These are phyloP conservation scores for Saccharomyces jurei DNA, from an alignment of 805 yeast species.

Conservation along the genomic window DNA sequence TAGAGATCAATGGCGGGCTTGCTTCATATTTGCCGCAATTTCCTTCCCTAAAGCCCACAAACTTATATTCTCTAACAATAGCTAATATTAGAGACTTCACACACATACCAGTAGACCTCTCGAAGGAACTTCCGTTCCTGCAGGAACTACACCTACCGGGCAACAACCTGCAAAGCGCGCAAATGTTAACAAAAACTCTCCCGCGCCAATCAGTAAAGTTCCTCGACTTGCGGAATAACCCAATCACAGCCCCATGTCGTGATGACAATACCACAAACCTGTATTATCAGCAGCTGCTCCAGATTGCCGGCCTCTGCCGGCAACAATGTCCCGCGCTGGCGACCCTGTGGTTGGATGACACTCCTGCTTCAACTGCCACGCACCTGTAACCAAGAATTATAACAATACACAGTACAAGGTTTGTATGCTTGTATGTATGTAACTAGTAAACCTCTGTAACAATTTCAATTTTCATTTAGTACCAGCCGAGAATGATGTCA, in stretches of 20 bases:
- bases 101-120: conserved; percentile 8
- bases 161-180: conserved; percentile 12
- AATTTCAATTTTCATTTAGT: not conserved
- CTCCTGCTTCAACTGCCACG: not conserved
- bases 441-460: not conserved
- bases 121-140: conserved; percentile 9
- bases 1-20: conserved; percentile 5
- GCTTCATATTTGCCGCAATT: conserved; percentile 6
- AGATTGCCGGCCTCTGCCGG: not conserved
- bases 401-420: not conserved
- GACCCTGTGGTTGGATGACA: not conserved
- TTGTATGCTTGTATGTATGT: not conserved
- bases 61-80: conserved; percentile 7
- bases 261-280: not conserved
- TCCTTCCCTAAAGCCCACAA: conserved; percentile 5
- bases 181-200: conserved; percentile 8
- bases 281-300: not conserved
- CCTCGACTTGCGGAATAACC: conserved; percentile 13
- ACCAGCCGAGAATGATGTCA: not conserved
- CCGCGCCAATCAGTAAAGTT: conserved; percentile 10
- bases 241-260: conserved; percentile 4
- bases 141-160: conserved; percentile 12
- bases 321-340: conserved; percentile 1
- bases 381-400: not conserved
- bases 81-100: conserved; percentile 7